Conservation (phyloP, 78 protist species). For the Planoprotostelium fungivorum region DNA sequence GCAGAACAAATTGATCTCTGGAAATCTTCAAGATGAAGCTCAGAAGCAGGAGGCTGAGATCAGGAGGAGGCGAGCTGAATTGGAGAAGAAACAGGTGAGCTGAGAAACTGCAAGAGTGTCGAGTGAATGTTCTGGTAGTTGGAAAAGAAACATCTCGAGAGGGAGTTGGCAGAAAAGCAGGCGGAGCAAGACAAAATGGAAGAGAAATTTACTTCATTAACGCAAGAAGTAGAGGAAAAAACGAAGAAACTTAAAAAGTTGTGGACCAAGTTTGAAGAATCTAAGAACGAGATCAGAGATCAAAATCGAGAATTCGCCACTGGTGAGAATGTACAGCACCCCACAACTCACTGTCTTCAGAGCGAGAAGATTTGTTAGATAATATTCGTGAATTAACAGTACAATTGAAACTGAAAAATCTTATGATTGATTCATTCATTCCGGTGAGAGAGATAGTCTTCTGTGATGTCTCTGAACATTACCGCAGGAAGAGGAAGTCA, state of each 20-base stretch:
- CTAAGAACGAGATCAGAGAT: not conserved
- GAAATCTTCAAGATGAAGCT: not conserved
- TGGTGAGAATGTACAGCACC: not conserved
- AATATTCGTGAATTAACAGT: not conserved
- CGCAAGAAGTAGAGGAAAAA: not conserved
- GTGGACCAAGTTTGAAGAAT: not conserved
- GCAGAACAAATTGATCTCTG: not conserved
- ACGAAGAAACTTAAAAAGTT: not conserved
- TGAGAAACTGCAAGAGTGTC: too few species aligned
- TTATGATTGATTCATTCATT: not conserved
- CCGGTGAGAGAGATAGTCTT: not conserved
- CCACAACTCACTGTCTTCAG: not conserved
- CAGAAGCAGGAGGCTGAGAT: not conserved
- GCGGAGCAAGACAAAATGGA: not conserved
- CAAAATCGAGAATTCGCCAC: not conserved
- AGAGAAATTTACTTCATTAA: not conserved
- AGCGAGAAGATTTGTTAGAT: not conserved
- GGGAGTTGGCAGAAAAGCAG: not conserved
- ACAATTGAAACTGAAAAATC: not conserved
- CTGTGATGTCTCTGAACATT: not conserved
- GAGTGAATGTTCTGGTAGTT: not conserved
- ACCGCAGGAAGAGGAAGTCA: not conserved
- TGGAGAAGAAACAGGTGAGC: not conserved
- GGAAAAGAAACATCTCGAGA: not conserved
- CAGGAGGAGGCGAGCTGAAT: not conserved